Evolutionary conservation across 2,329 filamentous ascomycete genomes (phyloP).

Genomic region (Aspergillus tubingensis): DNA sequence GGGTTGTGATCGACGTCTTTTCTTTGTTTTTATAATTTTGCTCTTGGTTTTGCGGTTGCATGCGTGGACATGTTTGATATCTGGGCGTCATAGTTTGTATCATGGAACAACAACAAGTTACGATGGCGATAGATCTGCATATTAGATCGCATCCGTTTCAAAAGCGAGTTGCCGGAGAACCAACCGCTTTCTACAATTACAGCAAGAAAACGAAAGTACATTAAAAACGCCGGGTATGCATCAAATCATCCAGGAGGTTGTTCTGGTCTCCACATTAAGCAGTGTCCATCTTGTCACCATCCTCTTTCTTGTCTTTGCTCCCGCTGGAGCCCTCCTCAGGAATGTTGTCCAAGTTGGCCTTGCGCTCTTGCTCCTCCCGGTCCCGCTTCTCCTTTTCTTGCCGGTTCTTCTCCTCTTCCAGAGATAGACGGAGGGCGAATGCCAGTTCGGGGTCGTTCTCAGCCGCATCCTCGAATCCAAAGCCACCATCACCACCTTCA

Average conservation of each 20-base stretch:
- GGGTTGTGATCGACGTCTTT: not conserved
- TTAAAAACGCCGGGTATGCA: conserved; percentile 42
- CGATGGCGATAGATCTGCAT: conserved; percentile 14
- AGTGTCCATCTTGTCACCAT: conserved; percentile 85
- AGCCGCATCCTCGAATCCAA: conserved; percentile 81
- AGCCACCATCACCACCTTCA: conserved; percentile 58
- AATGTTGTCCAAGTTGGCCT: conserved; percentile 77
- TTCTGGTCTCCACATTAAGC: conserved; percentile 56
- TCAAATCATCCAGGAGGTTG: conserved; percentile 31
- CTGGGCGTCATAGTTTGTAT: conserved; percentile 3
- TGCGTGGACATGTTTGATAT: not conserved
- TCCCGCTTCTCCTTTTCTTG: conserved; percentile 82
- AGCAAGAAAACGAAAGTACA: conserved; percentile 18
- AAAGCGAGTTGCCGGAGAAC: conserved; percentile 15
- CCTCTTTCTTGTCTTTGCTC: conserved; percentile 55
- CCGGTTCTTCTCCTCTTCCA: conserved; percentile 95
- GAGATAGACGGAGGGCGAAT: conserved; percentile 91
- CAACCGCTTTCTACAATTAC: conserved; percentile 23
- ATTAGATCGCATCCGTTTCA: conserved; percentile 11
- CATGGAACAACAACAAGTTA: not conserved
- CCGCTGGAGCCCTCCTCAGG: conserved; percentile 70
- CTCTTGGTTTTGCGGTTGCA: conserved; percentile 17
- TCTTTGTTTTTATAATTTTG: conserved; percentile 9
- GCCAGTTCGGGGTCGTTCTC: conserved; percentile 86
- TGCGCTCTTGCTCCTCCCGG: conserved; percentile 70